Evolutionary conservation across 257 asterid genomes (phyloP).

Genomic region (Plectranthus barbatus): DNA sequence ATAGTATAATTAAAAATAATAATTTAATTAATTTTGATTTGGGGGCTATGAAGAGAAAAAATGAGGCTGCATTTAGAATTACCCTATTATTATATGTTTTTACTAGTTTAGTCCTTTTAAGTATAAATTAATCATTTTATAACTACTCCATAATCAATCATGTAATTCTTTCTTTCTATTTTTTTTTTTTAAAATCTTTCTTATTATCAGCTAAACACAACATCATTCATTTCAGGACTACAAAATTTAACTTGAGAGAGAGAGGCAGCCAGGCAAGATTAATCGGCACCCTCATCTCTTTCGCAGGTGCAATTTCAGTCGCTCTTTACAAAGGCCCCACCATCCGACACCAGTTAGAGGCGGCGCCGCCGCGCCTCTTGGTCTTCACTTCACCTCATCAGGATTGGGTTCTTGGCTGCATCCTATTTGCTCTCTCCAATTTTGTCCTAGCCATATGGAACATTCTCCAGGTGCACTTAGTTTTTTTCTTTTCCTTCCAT

Average conservation of each 20-base stretch:
- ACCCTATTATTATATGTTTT: no score
- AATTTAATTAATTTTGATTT: no score
- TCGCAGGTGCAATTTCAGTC: conserved; percentile 43
- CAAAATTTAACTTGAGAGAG: conserved; percentile 37
- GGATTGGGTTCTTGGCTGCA: conserved; percentile 65
- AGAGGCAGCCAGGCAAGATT: conserved; percentile 41
- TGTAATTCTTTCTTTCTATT: no score
- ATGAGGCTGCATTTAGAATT: no score
- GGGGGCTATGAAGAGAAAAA: no score
- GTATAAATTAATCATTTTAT: no score
- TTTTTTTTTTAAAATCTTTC: no score
- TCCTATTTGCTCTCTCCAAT: conserved; percentile 51
- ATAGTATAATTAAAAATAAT: no score
- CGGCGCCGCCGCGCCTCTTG: conserved; percentile 20
- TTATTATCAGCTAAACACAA: no score
- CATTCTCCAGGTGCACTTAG: conserved; percentile 39
- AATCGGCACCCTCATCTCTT: conserved; percentile 46
- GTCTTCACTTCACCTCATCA: conserved; percentile 51
- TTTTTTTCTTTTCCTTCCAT: no score
- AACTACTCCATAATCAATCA: no score
- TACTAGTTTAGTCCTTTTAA: no score
- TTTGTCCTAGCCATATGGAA: conserved; percentile 53
- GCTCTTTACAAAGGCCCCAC: conserved; percentile 50
- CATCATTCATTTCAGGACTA: conserved; percentile 39
- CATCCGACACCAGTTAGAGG: conserved; percentile 25